phyloP scores from a whole-genome alignment of 768 basidiomycete species.

The Hericium erinaceus region DNA sequence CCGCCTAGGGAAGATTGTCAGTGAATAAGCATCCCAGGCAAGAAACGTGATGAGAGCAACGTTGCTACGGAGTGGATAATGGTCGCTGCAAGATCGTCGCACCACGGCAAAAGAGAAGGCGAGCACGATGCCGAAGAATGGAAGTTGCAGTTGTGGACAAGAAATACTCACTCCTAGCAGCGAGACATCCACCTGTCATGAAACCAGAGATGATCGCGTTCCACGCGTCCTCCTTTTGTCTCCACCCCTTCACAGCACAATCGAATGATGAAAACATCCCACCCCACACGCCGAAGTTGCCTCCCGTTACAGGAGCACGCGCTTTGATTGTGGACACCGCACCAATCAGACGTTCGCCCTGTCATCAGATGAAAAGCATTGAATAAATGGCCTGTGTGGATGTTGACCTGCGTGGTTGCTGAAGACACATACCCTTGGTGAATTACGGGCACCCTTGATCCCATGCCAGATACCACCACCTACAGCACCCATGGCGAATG shows the following conservation, averaged over 20 bases:
- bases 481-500: constrained; percentile 95
- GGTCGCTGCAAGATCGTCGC: not conserved
- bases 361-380: not conserved
- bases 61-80: not conserved
- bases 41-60: not conserved
- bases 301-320: constrained; percentile 94
- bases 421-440: constrained; percentile 63
- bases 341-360: constrained; percentile 93
- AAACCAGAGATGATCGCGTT: constrained; percentile 98
- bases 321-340: constrained; percentile 96
- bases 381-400: not conserved
- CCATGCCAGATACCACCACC: constrained; percentile 99
- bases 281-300: constrained; percentile 94
- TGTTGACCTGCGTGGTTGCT: not conserved
- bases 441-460: constrained; percentile 95
- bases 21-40: not conserved
- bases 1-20: constrained; percentile 52
- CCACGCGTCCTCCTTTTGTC: constrained; percentile 98
- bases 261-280: constrained; percentile 99
- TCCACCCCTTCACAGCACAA: constrained; percentile 93
- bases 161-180: constrained; percentile 72
- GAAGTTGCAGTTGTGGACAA: constrained; percentile 1
- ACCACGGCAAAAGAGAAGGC: no score
- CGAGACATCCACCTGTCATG: constrained; percentile 95
- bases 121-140: not conserved